Base-by-base conservation (phyloP, 345 rosid genomes). In the Anastatica hierochuntica region DNA sequence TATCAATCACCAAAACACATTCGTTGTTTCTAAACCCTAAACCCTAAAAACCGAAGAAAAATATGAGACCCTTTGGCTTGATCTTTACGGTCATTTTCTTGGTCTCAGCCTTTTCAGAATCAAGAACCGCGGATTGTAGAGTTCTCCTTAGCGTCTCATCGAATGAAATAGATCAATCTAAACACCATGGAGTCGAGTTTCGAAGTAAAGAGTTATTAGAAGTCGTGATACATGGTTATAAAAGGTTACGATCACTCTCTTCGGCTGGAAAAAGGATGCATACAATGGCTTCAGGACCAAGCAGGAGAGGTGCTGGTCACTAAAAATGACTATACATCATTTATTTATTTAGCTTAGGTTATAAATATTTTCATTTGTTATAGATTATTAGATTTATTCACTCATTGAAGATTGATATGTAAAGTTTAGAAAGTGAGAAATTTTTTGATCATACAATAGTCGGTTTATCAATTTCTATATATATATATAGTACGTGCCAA, bases 241-340 rank as follows among this genome's bases (percentile, higher is more conserved):
- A 27, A 23, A 67, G 43, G 63, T 30, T 55, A 7, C 18, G 67
- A 42, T 61, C 48, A 21, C 62, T 68, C 14, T 54, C 65, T 48
- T 26, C 43, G 17, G 45, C 27, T 14, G 52, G 37, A 52, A 44
- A 19, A 58, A 56, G 33, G 56, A 74, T 43, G 48, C 76, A 61
- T 57, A 64, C 73, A 34, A 20, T 70, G 84, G 69, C 83, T 47
- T 64, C 95, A 17, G 95, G 90, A 34, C 95, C 90, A 11, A 85
- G 90, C 77, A 62, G 83, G 77, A 80, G 74, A 80, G 90, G 95
- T 47, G 51, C 90, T 38, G 95, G 95, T 47, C 90, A 85, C 55
- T 82, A 60, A 58, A 59, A 40, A 9, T 17, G 33, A 6, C 33
- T 6, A 29, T 6, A 29, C 8, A 4, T 31, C 44, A 11, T 29